phyloP scores from a whole-genome alignment of 108 stramenopile species.

The Licmophora abbreviata region DNA sequence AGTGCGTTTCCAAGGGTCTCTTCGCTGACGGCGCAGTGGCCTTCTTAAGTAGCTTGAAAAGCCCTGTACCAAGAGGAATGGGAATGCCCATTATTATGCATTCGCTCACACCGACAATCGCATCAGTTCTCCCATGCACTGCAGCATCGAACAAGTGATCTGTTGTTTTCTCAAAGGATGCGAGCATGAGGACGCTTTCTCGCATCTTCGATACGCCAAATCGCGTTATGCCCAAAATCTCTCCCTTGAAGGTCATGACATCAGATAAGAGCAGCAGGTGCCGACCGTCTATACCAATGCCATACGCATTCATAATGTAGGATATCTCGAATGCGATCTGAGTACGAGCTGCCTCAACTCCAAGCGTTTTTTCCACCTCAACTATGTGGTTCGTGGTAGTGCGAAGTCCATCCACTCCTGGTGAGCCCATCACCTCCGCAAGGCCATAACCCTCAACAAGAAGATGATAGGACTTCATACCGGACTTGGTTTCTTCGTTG shows the following conservation, averaged over 20 bases:
- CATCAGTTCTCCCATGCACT: constrained; percentile 91
- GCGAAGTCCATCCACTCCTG: constrained; percentile 86
- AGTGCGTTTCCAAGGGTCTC: no score
- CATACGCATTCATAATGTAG: constrained; percentile 95
- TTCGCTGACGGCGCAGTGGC: constrained; percentile 20
- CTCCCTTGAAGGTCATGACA: constrained; percentile 99
- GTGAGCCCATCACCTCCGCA: constrained; percentile 90
- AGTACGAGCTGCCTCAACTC: constrained; percentile 95
- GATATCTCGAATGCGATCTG: constrained; percentile 89
- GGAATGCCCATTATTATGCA: constrained; percentile 99
- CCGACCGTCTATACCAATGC: constrained; percentile 93
- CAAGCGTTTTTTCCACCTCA: constrained; percentile 88
- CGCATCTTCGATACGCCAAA: constrained; percentile 99
- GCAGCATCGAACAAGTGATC: constrained; percentile 99
- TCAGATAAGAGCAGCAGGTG: constrained; percentile 94
- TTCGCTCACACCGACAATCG: constrained; percentile 96
- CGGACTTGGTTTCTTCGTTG: constrained; percentile 82
- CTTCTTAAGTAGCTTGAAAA: constrained; percentile 89
- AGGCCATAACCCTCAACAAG: constrained; percentile 97
- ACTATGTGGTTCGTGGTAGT: constrained; percentile 95
- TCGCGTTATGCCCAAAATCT: constrained; percentile 93
- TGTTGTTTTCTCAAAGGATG: constrained; percentile 98
- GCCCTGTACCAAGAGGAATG: constrained; percentile 94
- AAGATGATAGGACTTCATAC: constrained; percentile 74
- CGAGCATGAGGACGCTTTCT: constrained; percentile 96